Conservation (phyloP, 2,329 filamentous ascomycete genomes). For the Calonectria pauciramosa region DNA sequence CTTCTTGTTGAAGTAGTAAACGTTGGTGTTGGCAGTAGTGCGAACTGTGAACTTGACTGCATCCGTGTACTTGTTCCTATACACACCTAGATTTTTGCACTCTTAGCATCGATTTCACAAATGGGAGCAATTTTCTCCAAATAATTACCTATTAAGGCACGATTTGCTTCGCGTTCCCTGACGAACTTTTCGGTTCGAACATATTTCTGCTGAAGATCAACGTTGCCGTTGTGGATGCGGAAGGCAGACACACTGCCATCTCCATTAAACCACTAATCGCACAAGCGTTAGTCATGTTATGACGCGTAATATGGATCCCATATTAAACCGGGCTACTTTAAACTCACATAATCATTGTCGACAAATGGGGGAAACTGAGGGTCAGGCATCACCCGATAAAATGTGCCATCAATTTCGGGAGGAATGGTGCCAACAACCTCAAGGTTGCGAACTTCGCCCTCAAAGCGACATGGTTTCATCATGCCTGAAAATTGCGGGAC, state of each 20-base stretch:
- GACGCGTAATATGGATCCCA: not conserved
- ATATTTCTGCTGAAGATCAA: slow-evolving; percentile 23
- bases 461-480: slow-evolving; percentile 27
- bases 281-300: not conserved
- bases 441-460: slow-evolving; percentile 13
- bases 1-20: not conserved
- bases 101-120: not conserved
- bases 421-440: slow-evolving; percentile 17
- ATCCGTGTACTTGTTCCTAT: slow-evolving; percentile 19
- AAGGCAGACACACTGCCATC: slow-evolving; percentile 26
- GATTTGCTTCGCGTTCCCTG: slow-evolving; percentile 13
- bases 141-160: not conserved
- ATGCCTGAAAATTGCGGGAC: slow-evolving; percentile 23
- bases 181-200: slow-evolving; percentile 24
- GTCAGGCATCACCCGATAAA: slow-evolving; percentile 28
- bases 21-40: slow-evolving; percentile 8
- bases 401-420: slow-evolving; percentile 23
- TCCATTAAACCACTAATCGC: slow-evolving; percentile 23
- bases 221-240: slow-evolving; percentile 16
- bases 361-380: slow-evolving; percentile 24
- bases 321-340: no score
- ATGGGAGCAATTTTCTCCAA: not conserved
- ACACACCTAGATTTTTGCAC: not conserved
- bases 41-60: slow-evolving; percentile 4
- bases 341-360: not conserved